Percentiles rank a stretch among this genome's conserved stretches.
phyloP scores from a whole-genome alignment of 352 stramenopile species.

The Globisporangium nagaii region DNA sequence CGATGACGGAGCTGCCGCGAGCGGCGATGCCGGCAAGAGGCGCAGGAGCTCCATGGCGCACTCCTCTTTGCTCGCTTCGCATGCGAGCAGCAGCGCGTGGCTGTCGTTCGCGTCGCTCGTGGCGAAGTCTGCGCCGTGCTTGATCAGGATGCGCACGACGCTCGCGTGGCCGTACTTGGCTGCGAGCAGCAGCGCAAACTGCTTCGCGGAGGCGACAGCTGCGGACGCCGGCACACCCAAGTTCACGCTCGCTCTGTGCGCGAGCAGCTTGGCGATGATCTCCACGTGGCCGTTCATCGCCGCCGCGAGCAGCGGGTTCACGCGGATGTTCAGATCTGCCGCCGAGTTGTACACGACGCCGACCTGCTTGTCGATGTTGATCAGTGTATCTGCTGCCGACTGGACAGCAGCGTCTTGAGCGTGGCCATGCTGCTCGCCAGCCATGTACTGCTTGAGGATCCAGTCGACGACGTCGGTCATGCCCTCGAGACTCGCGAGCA shows the following conservation, averaged over 20 bases:
- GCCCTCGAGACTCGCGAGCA: slow-evolving; percentile 68
- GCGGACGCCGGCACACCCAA: slow-evolving; percentile 8
- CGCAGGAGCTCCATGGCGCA: slow-evolving; percentile 42
- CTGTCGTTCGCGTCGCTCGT: slow-evolving; percentile 36
- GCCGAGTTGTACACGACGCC: slow-evolving; percentile 71
- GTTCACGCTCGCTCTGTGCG: slow-evolving; percentile 22
- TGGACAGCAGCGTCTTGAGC: neutral
- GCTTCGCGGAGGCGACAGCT: slow-evolving; percentile 11
- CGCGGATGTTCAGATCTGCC: slow-evolving; percentile 49
- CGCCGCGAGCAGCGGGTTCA: slow-evolving; percentile 53
- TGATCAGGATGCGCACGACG: slow-evolving; percentile 74
- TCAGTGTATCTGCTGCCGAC: neutral
- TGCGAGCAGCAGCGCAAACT: slow-evolving; percentile 85
- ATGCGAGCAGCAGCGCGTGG: slow-evolving; percentile 53
- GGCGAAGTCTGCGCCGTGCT: slow-evolving; percentile 25
- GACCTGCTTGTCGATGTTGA: slow-evolving; percentile 38
- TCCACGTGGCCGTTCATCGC: slow-evolving; percentile 70
- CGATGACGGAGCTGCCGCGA: neutral
- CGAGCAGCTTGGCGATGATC: slow-evolving; percentile 42
- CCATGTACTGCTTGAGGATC: slow-evolving; percentile 19
- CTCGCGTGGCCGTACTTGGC: slow-evolving; percentile 89
- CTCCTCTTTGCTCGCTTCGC: slow-evolving; percentile 42
- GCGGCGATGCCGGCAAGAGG: neutral
- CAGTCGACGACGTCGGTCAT: slow-evolving; percentile 36
- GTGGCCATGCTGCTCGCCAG: neutral